phyloP scores from a whole-genome alignment of 176 grass and related monocot species.

The Hsuehochloa calcarea region DNA sequence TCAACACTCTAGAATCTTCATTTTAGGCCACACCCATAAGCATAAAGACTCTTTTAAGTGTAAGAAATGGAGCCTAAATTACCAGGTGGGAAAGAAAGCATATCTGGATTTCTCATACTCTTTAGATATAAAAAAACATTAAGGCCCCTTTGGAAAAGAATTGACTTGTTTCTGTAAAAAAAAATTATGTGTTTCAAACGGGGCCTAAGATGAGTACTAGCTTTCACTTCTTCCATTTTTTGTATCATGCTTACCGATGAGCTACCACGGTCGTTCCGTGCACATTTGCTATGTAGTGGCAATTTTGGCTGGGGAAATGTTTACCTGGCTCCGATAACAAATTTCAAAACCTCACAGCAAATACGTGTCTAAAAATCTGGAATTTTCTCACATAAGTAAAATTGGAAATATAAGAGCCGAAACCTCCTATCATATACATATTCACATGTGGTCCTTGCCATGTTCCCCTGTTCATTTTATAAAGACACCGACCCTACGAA shows the following conservation, averaged over 20 bases:
- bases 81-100: neutral
- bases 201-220: neutral
- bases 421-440: neutral
- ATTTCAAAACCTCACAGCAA: neutral
- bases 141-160: no score
- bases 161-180: no score
- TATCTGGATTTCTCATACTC: neutral
- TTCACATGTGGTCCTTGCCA: neutral
- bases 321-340: neutral
- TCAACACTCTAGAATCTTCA: slow-evolving; percentile 11
- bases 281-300: no score
- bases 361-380: neutral
- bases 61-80: neutral
- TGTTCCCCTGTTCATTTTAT: neutral
- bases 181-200: no score
- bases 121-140: neutral
- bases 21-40: neutral
- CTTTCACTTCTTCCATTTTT: neutral
- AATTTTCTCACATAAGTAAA: neutral
- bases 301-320: neutral
- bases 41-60: neutral
- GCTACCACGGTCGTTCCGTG: no score
- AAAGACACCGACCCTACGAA: slow-evolving; percentile 5
- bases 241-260: neutral
- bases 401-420: neutral